Evolutionary conservation across 2,329 filamentous ascomycete species (phyloP).

Genomic region (Tolypocladium pustulatum): DNA sequence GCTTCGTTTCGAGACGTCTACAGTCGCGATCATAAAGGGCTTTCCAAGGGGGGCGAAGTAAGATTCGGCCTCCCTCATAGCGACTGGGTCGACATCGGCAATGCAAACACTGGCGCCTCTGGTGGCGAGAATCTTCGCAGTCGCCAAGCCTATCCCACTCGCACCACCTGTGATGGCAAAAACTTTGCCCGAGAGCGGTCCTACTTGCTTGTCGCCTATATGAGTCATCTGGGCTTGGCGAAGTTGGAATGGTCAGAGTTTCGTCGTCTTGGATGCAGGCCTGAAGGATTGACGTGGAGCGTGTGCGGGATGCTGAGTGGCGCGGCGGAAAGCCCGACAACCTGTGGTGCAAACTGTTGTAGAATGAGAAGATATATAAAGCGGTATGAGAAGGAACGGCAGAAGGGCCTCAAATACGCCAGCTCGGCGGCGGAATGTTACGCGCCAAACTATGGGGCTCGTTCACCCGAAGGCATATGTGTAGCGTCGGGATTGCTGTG

Average conservation of each 20-base stretch:
- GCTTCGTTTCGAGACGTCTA: slow-evolving; percentile 35
- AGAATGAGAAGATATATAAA: neutral
- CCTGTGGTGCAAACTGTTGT: neutral
- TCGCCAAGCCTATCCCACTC: slow-evolving; percentile 29
- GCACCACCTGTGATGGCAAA: slow-evolving; percentile 21
- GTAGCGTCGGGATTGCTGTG: neutral
- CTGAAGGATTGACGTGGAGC: neutral
- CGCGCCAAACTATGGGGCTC: neutral
- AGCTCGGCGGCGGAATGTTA: neutral
- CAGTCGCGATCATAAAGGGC: slow-evolving; percentile 21
- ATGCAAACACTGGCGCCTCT: slow-evolving; percentile 26
- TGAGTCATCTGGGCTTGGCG: neutral
- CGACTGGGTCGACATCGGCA: slow-evolving; percentile 23
- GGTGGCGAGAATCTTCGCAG: slow-evolving; percentile 24
- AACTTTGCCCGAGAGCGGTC: slow-evolving; percentile 10
- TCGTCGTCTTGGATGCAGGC: neutral
- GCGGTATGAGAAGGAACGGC: neutral
- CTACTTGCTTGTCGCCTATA: neutral
- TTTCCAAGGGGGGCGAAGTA: slow-evolving; percentile 16
- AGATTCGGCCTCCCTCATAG: slow-evolving; percentile 17
- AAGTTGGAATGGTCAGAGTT: neutral
- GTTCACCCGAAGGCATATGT: neutral
- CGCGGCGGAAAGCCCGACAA: neutral
- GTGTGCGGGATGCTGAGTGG: neutral
- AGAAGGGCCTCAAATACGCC: neutral